Evolutionary conservation across 495 filamentous ascomycete species (phyloP), one percentile per base, ranked within the genome.

Genomic region (Penicillium cataractarum): DNA sequence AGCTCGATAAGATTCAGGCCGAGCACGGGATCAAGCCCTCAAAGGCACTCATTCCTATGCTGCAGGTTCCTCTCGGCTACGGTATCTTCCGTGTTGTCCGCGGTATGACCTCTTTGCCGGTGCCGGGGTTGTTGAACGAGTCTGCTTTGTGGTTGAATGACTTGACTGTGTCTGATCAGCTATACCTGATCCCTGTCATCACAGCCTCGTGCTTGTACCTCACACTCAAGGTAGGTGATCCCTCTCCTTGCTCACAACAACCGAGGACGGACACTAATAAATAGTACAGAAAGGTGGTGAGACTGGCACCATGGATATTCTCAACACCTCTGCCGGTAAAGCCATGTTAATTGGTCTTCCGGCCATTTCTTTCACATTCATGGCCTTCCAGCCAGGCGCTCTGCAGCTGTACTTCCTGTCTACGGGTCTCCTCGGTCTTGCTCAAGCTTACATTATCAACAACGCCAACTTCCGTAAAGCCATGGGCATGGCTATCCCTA

Each of bases 131-230:
- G 58, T 81, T 89, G 57, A 76, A 74, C 9, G 92, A 90, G 32
- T 87, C 90, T 3, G 60, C 87, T 7, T 74, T 83, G 13, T 98
- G 96, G 96, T 84, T 98, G 64, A 75, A 75, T 5, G 89, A 99
- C 68, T 76, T 99, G 58, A 90, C 93, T 1, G 71, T 90, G 12
- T 57, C 84, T 1, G 95, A 99, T 73, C 93, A 96, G 0, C 85
- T 78, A 51, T 91, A 78, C 61, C 75, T 94, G 37, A 71, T 98
- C n/a, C 95, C 95, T 0, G 26, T 85, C 7, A 22, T 73, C 2
- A 78, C 84, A 3, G 79, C 82, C 3, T 59, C 64, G 2, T 52
- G 81, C 10, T 79, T 90, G 65, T 82, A 85, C 58, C 50, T 76
- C 10, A 78, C 86, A 55, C 72, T 91, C 32, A 81, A 76, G 76